These are phyloP conservation scores for Colletotrichum sp. DNA, from an alignment of 2,329 filamentous ascomycete genomes.

Conservation along the genomic window DNA sequence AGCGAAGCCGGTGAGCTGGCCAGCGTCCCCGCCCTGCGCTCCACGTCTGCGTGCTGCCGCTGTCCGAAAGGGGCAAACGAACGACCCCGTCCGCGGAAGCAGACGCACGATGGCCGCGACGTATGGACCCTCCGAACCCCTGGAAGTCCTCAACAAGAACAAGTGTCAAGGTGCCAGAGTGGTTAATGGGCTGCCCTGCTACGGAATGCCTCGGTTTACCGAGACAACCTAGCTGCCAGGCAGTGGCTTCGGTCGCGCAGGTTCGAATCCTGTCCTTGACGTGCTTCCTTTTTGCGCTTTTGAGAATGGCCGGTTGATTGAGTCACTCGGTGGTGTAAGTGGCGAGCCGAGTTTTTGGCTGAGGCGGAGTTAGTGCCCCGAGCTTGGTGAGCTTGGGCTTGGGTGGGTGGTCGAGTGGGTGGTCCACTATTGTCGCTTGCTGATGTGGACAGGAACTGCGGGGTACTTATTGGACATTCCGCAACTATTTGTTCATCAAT, in stretches of 20 bases:
- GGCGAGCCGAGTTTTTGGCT: not conserved
- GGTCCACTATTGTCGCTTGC: not conserved
- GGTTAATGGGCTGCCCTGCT: constrained; percentile 23
- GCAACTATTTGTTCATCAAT: rapidly evolving
- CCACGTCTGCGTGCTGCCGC: constrained; percentile 5
- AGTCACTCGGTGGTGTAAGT: not conserved
- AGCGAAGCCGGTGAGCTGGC: not conserved
- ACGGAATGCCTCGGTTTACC: not conserved
- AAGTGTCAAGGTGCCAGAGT: constrained; percentile 18
- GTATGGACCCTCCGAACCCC: not conserved
- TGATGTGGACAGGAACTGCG: not conserved
- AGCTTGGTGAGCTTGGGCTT: not conserved
- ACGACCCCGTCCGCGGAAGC: not conserved
- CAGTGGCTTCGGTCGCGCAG: constrained; percentile 22
- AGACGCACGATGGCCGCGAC: not conserved
- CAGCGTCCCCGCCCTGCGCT: not conserved
- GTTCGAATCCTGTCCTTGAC: constrained; percentile 22
- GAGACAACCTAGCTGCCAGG: not conserved
- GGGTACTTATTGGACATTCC: not conserved
- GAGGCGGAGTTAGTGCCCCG: not conserved
- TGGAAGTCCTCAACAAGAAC: not conserved
- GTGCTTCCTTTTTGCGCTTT: not conserved
- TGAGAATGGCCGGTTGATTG: not conserved
- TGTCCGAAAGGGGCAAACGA: not conserved
- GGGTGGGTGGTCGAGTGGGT: no score